Evolutionary conservation across 2,329 filamentous ascomycete genomes (phyloP).

Genomic region (Westerdykella sp.): DNA sequence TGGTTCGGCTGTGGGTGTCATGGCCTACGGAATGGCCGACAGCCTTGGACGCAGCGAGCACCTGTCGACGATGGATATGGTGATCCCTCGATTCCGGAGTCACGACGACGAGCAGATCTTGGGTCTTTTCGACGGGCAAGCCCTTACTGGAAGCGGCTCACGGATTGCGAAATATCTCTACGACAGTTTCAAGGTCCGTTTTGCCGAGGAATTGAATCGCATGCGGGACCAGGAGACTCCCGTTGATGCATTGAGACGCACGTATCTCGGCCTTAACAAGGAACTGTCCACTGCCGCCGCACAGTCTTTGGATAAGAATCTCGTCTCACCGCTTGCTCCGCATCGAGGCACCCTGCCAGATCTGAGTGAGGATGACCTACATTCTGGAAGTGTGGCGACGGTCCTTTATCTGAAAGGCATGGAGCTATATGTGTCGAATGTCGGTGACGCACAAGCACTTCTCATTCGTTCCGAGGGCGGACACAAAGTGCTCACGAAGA

Average conservation of each 20-base stretch:
- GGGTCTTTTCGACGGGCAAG: constrained; percentile 93
- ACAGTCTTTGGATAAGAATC: constrained; percentile 67
- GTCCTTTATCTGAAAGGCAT: constrained; percentile 84
- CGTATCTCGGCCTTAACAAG: constrained; percentile 88
- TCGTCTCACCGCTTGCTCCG: constrained; percentile 33
- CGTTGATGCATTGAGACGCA: constrained; percentile 73
- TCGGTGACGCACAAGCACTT: constrained; percentile 93
- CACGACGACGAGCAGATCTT: constrained; percentile 84
- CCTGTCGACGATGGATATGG: constrained; percentile 89
- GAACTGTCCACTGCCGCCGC: constrained; percentile 81
- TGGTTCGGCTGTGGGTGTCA: constrained; percentile 80
- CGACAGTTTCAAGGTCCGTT: constrained; percentile 86
- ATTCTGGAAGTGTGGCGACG: constrained; percentile 85
- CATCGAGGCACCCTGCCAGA: constrained; percentile 68
- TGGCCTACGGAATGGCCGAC: constrained; percentile 97
- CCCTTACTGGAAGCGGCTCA: constrained; percentile 81
- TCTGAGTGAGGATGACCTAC: constrained; percentile 81
- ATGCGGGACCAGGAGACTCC: constrained; percentile 68
- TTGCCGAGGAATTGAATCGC: constrained; percentile 72
- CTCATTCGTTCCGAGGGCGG: constrained; percentile 84
- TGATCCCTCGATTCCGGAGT: constrained; percentile 85
- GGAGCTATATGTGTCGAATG: constrained; percentile 89
- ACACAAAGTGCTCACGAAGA: constrained; percentile 75
- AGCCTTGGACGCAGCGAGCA: constrained; percentile 90
- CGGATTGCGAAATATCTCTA: constrained; percentile 96